Base-by-base conservation (phyloP, 306 rosid genomes). In the Morella rubra region DNA sequence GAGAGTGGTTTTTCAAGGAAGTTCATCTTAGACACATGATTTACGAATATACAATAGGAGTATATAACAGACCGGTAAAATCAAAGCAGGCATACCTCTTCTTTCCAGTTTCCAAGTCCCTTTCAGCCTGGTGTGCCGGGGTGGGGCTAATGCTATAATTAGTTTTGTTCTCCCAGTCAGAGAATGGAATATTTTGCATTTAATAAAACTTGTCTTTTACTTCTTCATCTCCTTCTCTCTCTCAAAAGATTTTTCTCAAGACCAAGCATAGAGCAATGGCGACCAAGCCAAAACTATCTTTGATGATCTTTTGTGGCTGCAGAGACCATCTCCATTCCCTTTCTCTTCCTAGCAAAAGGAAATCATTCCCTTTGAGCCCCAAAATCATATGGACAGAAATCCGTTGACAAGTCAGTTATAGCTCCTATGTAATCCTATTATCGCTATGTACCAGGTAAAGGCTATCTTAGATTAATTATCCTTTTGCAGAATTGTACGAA, bases 401-500 rank as follows among this genome's bases (percentile, higher is more conserved):
- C 0, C 10, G 7, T 53, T 18, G 8, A 49, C 52, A 5, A 49
- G 52, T 49, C 16, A 49, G 16, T 12, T 49, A 49, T 49, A 49
- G 37, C 37, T 32, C 37, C 37, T 32, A 32, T 32, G 32, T 27
- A 32, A 32, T 2, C 37, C 2, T 32, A 32, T 32, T 2, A 11
- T 10, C 51, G 51, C 51, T 47, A 20, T 22, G 11, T 19, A 58
- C 7, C 20, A 8, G 4, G 8, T 56, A 20, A 20, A n/a, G 62
- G 37, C 40, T 7, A 9, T 58, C 7, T 3, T 3, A 22, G 41
- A 8, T 22, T 5, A 58, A 20, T 22, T 11, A 58, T 58, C 16
- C 19, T 56, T 12, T 5, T 71, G 47, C 8, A 12, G 10, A 74
- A 75, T 8, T 47, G 65, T 15, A 65, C 78, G 56, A 73, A 71